These are phyloP conservation scores for Yamadazyma diospyri DNA, from an alignment of 1,139 yeast genomes.

Conservation along the genomic window DNA sequence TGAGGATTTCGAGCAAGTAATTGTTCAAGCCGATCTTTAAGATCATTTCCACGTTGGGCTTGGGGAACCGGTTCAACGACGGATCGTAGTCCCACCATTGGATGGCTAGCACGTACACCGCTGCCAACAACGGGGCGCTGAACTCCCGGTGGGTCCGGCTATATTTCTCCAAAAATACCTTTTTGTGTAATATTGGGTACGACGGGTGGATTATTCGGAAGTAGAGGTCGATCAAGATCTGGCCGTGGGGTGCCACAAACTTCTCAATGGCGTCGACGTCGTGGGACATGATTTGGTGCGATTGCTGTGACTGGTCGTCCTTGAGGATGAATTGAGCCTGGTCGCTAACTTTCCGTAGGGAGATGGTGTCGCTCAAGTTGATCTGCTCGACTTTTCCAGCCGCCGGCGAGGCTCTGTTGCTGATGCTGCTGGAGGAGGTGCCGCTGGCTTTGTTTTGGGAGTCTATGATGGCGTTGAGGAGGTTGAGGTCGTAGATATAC, in stretches of 20 bases:
- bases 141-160: slow-evolving; percentile 73
- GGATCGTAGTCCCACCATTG: slow-evolving; percentile 89
- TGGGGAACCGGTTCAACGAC: slow-evolving; percentile 56
- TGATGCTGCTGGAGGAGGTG: background rate
- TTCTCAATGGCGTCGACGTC: slow-evolving; percentile 71
- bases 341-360: slow-evolving; percentile 65
- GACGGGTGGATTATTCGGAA: slow-evolving; percentile 76
- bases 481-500: slow-evolving; percentile 53
- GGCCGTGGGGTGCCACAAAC: slow-evolving; percentile 76
- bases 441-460: slow-evolving; percentile 24
- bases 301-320: slow-evolving; percentile 67
- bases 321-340: slow-evolving; percentile 62
- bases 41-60: slow-evolving; percentile 56
- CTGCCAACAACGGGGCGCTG: slow-evolving; percentile 73
- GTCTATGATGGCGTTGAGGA: slow-evolving; percentile 53
- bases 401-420: background rate
- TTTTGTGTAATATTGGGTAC: slow-evolving; percentile 73
- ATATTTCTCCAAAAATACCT: slow-evolving; percentile 73
- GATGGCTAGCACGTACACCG: slow-evolving; percentile 69
- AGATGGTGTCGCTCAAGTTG: slow-evolving; percentile 52
- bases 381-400: slow-evolving; percentile 56
- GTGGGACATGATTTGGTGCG: slow-evolving; percentile 59
- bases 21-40: slow-evolving; percentile 52
- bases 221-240: slow-evolving; percentile 63
- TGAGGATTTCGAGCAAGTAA: slow-evolving; percentile 62